Base-by-base conservation (phyloP, 352 stramenopile species). In the Globisporangium camurandrum region DNA sequence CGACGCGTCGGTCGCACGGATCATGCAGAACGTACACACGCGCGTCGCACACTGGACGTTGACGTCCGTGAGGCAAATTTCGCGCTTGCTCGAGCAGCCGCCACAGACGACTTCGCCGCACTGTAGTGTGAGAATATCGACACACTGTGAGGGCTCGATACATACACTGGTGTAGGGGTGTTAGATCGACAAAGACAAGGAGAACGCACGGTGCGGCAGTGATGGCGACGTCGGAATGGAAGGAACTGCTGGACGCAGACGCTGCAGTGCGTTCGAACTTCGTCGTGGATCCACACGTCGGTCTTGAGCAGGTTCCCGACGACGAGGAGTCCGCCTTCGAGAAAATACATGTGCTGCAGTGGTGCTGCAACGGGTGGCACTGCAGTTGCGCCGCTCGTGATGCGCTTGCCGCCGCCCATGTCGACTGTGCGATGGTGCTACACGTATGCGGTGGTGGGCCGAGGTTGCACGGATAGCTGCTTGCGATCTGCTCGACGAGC, bases 201-300 rank as follows among this genome's bases (percentile, higher is more conserved):
- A 11, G 1, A n/a, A 61, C 56, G 22, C 38, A 75, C 66, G 52
- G 80, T 88, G 46, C 80, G 77, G 45, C 80, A 91, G 59, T 91
- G 80, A 46, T 88, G 77, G 34, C 80, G 75, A 16, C 77, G 73
- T 17, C 77, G 77, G 42, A 91, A 88, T 8, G 80, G 71, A 31
- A 87, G 59, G 60, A 91, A 92, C 49, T 88, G 77, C 71, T 88
- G 75, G 27, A 89, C 64, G 56, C 80, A 92, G 37, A 88, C 70
- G 50, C 72, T 92, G 67, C 80, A 92, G 54, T 89, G 80, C 17
- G 75, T 86, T 23, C 77, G 73, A 34, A 77, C 57, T 19, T 75
- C 67, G 57, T 91, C 77, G 27, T 84, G 61, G 12, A 91, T 59
- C 80, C 80, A 91, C 9, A 60, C 60, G 37, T 86, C 71, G 19